Evolutionary conservation across 768 basidiomycete species (phyloP), one percentile per base, ranked within the genome.

Genomic region (Polyporus arcularius): DNA sequence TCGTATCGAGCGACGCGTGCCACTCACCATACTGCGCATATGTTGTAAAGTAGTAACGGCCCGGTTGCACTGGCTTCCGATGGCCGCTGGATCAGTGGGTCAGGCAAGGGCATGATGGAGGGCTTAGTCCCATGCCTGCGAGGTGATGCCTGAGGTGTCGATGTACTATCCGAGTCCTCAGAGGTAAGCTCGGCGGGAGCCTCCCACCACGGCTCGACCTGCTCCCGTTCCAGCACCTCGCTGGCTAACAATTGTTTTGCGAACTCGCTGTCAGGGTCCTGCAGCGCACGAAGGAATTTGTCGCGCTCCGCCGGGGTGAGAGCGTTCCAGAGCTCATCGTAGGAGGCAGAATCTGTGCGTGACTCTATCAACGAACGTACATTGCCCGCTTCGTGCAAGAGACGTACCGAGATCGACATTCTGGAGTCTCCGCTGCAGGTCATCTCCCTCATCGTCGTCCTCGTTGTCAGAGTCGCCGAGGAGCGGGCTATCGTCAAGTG

Each of bases 141-240:
- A 8, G 40, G 53, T 21, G 46, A 41, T 10, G 40, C 14, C 9
- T 35, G 21, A 26, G 21, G 21, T 32, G 30, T 40, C 51, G 58
- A 35, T 21, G 31, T 53, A 57, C 49, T 68, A 65, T 53, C 31
- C 31, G 10, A 46, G 18, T 12, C 18, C 60, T 35, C 35, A 35
- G 35, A 11, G 26, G 62, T 57, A n/a, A 30, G 50, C 26, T 61
- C 62, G 3, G 50, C 15, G 1, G 67, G 63, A 18, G 67, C 74
- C 56, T 86, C 80, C 92, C 92, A 95, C 93, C 93, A 95, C 5
- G 92, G 92, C 4, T 76, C 73, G 4, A 73, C 73, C 21, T 73
- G 77, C n/a, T 78, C 79, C 4, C 74, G 72, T 31, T 79, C 79
- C 1, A 91, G 68, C 46, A 84, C 84, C 58, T 81, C 77, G 61